These are phyloP conservation scores for Aspergillus sp. DNA, from an alignment of 2,329 filamentous ascomycete genomes.

Conservation along the genomic window DNA sequence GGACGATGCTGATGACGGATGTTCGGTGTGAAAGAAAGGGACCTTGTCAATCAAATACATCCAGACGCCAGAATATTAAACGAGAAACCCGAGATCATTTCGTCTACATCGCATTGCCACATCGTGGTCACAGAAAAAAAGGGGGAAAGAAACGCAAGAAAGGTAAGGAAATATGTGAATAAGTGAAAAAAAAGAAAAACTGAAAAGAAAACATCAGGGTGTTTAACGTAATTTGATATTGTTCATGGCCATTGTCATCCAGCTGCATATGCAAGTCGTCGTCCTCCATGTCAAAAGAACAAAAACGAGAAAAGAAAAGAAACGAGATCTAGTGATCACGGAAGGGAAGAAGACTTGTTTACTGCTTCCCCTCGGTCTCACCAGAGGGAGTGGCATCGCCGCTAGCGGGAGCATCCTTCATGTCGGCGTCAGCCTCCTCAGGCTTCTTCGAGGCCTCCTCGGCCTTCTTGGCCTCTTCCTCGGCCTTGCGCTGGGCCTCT, in stretches of 20 bases:
- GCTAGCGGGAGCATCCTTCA: conserved; percentile 59
- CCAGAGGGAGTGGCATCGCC: conserved; percentile 30
- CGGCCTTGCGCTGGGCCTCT: conserved; percentile 75
- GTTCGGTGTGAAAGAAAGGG: neutral
- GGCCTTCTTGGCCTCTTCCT: conserved; percentile 63
- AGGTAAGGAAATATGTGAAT: conserved; percentile 6
- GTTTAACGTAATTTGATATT: conserved; percentile 19
- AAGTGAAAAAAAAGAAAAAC: conserved; percentile 6
- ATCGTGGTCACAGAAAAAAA: conserved; percentile 2
- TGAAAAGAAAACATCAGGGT: conserved; percentile 4
- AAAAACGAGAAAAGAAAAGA: neutral
- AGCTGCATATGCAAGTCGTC: conserved; percentile 14
- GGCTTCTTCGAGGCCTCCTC: conserved; percentile 45
- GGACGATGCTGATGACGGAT: neutral
- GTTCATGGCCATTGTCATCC: conserved; percentile 26
- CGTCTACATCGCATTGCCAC: conserved; percentile 15
- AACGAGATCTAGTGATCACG: neutral
- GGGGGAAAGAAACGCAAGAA: conserved; percentile 4
- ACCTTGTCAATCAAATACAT: neutral
- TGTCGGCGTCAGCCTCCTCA: conserved; percentile 50
- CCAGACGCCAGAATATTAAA: neutral
- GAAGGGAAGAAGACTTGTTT: conserved; percentile 12
- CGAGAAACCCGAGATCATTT: neutral
- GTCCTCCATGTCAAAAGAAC: conserved; percentile 12
- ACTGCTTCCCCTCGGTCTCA: conserved; percentile 41